Base-by-base conservation (phyloP, 1,284 basidiomycete genomes). In the Hemileia vastatrix region DNA sequence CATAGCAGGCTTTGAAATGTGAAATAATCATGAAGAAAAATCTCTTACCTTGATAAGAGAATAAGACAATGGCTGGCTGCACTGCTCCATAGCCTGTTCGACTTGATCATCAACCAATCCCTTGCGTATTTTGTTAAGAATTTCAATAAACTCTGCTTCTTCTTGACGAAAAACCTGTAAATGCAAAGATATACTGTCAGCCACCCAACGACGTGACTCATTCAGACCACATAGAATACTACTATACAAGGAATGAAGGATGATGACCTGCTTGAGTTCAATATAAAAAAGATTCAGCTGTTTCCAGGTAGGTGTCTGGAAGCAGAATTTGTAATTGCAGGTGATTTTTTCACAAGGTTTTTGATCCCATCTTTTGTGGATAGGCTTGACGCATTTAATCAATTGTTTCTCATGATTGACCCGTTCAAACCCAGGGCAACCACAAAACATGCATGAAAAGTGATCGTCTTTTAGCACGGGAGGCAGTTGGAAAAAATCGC, bases 151-250 rank as follows among this genome's bases (percentile, higher is more conserved):
- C 2, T 57, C 62, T n/a, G 54, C 56, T 24, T 68, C 66, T 15
- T 60, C 61, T 64, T 71, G 69, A 6, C 69, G 66, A 49, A 68
- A 71, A 19, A 71, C 69, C 66, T 70, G 9, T n/a, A 3, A 32
- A 15, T 13, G 49, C 13, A 47, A 31, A 23, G 8, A 21, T 43
- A 6, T 11, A 13, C 11, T 4, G 19, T 44, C 33, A 55, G 40
- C 5, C 2, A 2, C 33, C 2, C 32, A 18, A 23, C 13, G 19
- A 24, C 18, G n/a, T 27, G 24, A 47, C 9, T 52, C 44, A 6
- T 18, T 9, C 15, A 33, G 2, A 50, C 27, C 40, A 21, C 4
- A 27, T 11, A 48, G 6, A 15, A 21, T 11, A 3, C 8, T 9
- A 40, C 11, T n/a, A 32, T 23, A 36, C 6, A 2, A 40, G 24